Percentiles rank a stretch among this genome's conserved stretches.
phyloP scores from a whole-genome alignment of 768 basidiomycete species.

The Kondoa malvinella region DNA sequence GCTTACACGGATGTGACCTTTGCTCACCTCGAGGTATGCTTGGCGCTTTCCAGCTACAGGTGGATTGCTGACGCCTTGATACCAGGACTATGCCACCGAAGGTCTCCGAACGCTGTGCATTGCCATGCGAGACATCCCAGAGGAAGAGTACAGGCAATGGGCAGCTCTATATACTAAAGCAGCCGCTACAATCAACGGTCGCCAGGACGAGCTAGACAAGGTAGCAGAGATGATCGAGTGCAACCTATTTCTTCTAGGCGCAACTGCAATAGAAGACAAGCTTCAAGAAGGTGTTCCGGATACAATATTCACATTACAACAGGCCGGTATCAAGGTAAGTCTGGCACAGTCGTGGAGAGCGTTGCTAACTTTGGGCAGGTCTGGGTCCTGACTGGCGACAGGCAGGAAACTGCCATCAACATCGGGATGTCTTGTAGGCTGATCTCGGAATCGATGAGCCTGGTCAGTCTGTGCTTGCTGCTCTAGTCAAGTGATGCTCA shows the following conservation, averaged over 20 bases:
- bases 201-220: slow-evolving; percentile 81
- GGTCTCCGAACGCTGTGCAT: slow-evolving; percentile 92
- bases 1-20: slow-evolving; percentile 70
- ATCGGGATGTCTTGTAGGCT: slow-evolving; percentile 94
- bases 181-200: slow-evolving; percentile 83
- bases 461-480: slow-evolving; percentile 40
- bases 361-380: slow-evolving; percentile 32
- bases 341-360: neutral
- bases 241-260: slow-evolving; percentile 78
- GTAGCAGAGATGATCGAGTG: slow-evolving; percentile 93
- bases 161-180: slow-evolving; percentile 71
- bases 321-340: slow-evolving; percentile 79
- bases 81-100: slow-evolving; percentile 86
- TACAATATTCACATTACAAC: slow-evolving; percentile 89
- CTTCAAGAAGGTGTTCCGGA: slow-evolving; percentile 97
- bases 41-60: neutral
- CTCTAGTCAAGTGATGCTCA: neutral
- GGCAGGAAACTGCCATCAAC: slow-evolving; percentile 98
- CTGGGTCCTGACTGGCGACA: slow-evolving; percentile 94
- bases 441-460: slow-evolving; percentile 95
- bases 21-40: slow-evolving; percentile 65
- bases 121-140: slow-evolving; percentile 78
- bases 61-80: neutral
- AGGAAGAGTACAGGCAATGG: slow-evolving; percentile 84
- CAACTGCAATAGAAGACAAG: slow-evolving; percentile 97